phyloP scores from a whole-genome alignment of 345 rosid species.

The Syzygium grande region DNA sequence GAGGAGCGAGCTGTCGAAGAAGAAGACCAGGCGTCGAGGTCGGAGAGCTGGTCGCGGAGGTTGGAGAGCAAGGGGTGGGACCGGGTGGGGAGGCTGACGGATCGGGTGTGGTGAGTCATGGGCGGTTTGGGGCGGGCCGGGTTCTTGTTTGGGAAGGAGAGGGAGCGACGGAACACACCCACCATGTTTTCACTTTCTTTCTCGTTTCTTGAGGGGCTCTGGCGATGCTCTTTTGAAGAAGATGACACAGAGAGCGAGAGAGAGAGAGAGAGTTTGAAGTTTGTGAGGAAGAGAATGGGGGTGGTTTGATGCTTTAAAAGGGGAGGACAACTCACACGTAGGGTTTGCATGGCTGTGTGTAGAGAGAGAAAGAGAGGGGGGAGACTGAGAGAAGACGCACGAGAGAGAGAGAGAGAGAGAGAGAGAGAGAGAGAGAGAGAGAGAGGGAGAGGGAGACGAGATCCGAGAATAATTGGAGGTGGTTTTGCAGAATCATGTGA shows the following conservation, averaged over 20 bases:
- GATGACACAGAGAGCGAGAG: neutral
- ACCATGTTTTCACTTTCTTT: slow-evolving; percentile 12
- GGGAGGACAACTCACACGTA: neutral
- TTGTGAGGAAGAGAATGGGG: neutral
- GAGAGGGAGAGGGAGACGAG: neutral
- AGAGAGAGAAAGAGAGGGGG: neutral
- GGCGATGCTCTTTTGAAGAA: neutral
- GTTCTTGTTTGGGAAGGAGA: slow-evolving; percentile 44
- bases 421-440: neutral
- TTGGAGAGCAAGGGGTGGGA: slow-evolving; percentile 54
- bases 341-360: neutral
- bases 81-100: slow-evolving; percentile 52
- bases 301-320: neutral
- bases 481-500: slow-evolving; percentile 7
- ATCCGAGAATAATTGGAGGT: slow-evolving; percentile 13
- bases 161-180: slow-evolving; percentile 45
- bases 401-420: slow-evolving; percentile 1
- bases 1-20: slow-evolving; percentile 13
- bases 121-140: slow-evolving; percentile 26
- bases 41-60: slow-evolving; percentile 20
- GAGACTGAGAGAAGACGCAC: neutral
- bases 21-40: slow-evolving; percentile 19
- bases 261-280: neutral
- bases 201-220: neutral
- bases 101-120: slow-evolving; percentile 38